phyloP scores from a whole-genome alignment of 116 monocot genomes.

The Cymodocea nodosa region DNA sequence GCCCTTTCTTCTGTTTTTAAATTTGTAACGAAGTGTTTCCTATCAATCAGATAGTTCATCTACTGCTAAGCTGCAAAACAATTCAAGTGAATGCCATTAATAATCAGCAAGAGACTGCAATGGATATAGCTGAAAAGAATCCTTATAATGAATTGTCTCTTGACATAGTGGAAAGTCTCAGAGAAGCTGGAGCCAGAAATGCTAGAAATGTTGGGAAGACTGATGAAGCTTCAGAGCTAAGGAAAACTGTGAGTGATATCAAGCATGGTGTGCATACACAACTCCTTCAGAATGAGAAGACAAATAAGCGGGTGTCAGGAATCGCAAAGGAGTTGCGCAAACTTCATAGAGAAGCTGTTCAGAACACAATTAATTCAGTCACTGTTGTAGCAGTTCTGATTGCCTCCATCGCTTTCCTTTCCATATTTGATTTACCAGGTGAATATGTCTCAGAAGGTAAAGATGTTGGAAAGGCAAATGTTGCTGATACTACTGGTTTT shows the following conservation, averaged over 20 bases:
- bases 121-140: slow-evolving; percentile 72
- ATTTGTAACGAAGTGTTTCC: neutral
- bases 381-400: slow-evolving; percentile 81
- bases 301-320: slow-evolving; percentile 59
- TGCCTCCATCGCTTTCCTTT: slow-evolving; percentile 84
- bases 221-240: slow-evolving; percentile 60
- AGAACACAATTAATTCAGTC: slow-evolving; percentile 91
- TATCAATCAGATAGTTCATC: slow-evolving; percentile 48
- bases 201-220: slow-evolving; percentile 44
- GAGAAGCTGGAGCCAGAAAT: slow-evolving; percentile 67
- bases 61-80: slow-evolving; percentile 43
- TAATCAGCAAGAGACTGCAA: slow-evolving; percentile 68
- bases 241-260: slow-evolving; percentile 79
- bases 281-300: slow-evolving; percentile 76
- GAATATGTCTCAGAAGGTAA: slow-evolving; percentile 25
- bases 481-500: slow-evolving; percentile 39
- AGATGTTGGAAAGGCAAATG: slow-evolving; percentile 45
- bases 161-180: slow-evolving; percentile 51
- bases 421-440: slow-evolving; percentile 87
- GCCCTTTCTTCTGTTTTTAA: neutral
- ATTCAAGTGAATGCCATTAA: slow-evolving; percentile 78
- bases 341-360: slow-evolving; percentile 87
- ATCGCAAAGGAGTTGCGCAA: slow-evolving; percentile 79
- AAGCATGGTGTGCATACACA: slow-evolving; percentile 79
- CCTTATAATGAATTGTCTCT: slow-evolving; percentile 54